These are phyloP conservation scores for Coemansia sp. DNA, from an alignment of 192 early-diverging fungal species.

Conservation along the genomic window DNA sequence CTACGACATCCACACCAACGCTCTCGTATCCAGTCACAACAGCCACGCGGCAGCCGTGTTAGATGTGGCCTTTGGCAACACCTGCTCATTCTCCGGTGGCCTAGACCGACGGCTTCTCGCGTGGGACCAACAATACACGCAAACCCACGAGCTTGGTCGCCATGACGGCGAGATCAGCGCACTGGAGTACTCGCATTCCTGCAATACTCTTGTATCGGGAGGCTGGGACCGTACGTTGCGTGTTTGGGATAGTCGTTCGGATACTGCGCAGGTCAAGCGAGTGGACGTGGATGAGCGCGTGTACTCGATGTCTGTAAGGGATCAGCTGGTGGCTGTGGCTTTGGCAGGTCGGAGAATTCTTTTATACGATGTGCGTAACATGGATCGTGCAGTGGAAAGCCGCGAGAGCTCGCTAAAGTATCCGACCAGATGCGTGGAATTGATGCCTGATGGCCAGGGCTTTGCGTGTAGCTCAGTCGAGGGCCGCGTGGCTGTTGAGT, in stretches of 20 bases:
- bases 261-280: conserved; percentile 1
- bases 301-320: conserved; percentile 74
- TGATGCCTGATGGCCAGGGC: conserved; percentile 86
- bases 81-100: conserved; percentile 68
- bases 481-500: conserved; percentile 92
- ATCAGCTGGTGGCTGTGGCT: conserved; percentile 76
- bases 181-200: conserved; percentile 56
- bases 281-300: conserved; percentile 62
- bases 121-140: conserved; percentile 64
- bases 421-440: conserved; percentile 78
- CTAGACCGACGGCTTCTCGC: conserved; percentile 64
- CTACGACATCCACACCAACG: conserved; percentile 72
- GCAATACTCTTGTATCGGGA: conserved; percentile 71
- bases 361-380: conserved; percentile 84
- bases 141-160: conserved; percentile 59
- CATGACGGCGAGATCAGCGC: conserved; percentile 78
- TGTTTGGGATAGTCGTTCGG: conserved; percentile 42
- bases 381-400: conserved; percentile 65
- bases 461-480: conserved; percentile 92
- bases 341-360: conserved; percentile 72
- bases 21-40: conserved; percentile 53
- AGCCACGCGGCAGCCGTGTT: conserved; percentile 71
- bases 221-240: conserved; percentile 89
- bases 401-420: conserved; percentile 82
- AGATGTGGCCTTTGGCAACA: conserved; percentile 66